Percentiles rank a stretch among this genome's conserved stretches.
phyloP scores from a whole-genome alignment of 1,284 basidiomycete species.

The Lentinula novae-zelandiae region DNA sequence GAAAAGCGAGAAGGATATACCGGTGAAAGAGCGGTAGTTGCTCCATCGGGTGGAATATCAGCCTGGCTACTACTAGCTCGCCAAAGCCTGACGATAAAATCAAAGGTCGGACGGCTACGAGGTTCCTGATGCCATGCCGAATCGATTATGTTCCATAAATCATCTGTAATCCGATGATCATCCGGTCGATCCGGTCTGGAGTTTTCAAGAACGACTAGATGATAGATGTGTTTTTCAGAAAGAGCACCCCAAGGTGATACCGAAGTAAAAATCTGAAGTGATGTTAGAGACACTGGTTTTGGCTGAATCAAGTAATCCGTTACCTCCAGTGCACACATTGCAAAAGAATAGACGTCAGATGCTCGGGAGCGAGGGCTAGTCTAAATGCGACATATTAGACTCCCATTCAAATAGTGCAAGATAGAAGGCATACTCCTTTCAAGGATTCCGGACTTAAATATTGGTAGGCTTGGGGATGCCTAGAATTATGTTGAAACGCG shows the following conservation, averaged over 20 bases:
- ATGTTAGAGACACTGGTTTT: slow-evolving; percentile 16
- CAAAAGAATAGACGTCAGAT: slow-evolving; percentile 26
- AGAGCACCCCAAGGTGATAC: slow-evolving; percentile 24
- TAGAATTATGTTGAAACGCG: slow-evolving; percentile 18
- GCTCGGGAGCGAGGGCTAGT: slow-evolving; percentile 17
- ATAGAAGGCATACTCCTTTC: slow-evolving; percentile 22
- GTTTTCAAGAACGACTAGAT: slow-evolving; percentile 21
- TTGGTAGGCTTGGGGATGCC: slow-evolving; percentile 18
- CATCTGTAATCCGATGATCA: slow-evolving; percentile 17
- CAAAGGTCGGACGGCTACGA: slow-evolving; percentile 23
- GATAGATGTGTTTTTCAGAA: slow-evolving; percentile 22
- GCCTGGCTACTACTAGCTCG: background rate
- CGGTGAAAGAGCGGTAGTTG: background rate
- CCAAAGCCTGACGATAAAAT: slow-evolving; percentile 18
- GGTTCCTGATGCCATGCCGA: slow-evolving; percentile 23
- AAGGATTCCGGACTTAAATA: slow-evolving; percentile 27
- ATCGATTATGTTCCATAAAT: slow-evolving; percentile 24
- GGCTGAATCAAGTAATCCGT: background rate
- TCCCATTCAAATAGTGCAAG: background rate
- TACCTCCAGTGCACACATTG: slow-evolving; percentile 25
- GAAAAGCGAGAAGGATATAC: background rate
- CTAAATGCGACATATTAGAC: slow-evolving; percentile 10
- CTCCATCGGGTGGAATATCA: background rate
- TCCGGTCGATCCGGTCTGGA: slow-evolving; percentile 24
- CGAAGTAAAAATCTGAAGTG: slow-evolving; percentile 20